phyloP scores from a whole-genome alignment of 306 rosid genomes.

The Vicia sativa region DNA sequence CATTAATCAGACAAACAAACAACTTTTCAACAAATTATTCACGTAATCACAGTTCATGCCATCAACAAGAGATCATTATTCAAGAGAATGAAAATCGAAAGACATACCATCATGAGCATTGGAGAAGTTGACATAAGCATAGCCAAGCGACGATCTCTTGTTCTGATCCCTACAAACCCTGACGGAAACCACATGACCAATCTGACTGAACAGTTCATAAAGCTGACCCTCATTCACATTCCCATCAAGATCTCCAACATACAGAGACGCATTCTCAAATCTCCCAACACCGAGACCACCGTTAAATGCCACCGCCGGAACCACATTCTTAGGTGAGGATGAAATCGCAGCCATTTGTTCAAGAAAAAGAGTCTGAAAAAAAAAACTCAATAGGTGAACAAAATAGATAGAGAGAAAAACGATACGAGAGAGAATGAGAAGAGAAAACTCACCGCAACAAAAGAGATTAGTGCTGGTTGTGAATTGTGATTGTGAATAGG shows the following conservation, averaged over 20 bases:
- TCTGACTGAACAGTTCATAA: constrained; percentile 1
- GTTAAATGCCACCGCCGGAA: background rate
- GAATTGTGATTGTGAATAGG: too few relatives aligned
- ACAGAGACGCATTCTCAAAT: background rate
- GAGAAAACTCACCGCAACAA: too few relatives aligned
- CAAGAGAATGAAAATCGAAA: background rate
- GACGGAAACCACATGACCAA: background rate
- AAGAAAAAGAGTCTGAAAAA: too few relatives aligned
- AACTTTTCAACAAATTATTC: background rate
- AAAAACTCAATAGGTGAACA: too few relatives aligned
- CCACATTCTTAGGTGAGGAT: background rate
- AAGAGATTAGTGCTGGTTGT: too few relatives aligned
- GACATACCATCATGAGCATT: background rate
- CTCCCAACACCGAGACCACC: background rate
- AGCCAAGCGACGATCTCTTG: background rate
- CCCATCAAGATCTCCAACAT: constrained; percentile 1
- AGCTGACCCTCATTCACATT: constrained; percentile 4
- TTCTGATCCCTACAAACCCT: constrained; percentile 17
- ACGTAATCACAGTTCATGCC: background rate
- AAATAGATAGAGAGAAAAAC: too few relatives aligned
- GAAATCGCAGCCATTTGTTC: background rate
- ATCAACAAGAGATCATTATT: background rate
- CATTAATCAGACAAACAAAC: background rate
- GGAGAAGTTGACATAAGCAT: background rate
- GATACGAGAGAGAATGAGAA: too few relatives aligned